Conservation (phyloP, 2,329 filamentous ascomycete genomes). For the Epichloe festucae region DNA sequence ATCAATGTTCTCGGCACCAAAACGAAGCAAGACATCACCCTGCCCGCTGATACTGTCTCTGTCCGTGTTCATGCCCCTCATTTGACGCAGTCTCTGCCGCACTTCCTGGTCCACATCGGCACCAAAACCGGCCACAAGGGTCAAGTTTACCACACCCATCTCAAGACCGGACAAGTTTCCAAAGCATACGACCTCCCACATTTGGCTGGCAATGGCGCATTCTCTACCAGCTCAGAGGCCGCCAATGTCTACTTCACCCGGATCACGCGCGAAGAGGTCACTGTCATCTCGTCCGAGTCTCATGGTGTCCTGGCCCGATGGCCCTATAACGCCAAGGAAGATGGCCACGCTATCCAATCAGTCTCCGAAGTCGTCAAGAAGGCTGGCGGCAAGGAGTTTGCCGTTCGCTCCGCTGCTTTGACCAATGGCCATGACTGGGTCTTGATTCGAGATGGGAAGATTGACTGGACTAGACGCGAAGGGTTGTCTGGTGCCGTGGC, state of each 20-base stretch:
- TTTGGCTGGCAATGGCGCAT: conserved; percentile 55
- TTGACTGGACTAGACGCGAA: conserved; percentile 71
- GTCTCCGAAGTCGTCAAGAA: conserved; percentile 75
- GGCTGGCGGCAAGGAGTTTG: conserved; percentile 48
- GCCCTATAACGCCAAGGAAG: conserved; percentile 37
- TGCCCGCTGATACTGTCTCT: conserved; percentile 32
- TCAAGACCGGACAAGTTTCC: conserved; percentile 53
- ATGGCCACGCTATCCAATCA: conserved; percentile 46
- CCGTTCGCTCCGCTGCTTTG: conserved; percentile 64
- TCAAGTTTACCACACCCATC: conserved; percentile 72
- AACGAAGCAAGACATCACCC: conserved; percentile 39
- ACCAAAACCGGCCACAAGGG: conserved; percentile 62
- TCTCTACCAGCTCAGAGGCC: conserved; percentile 64
- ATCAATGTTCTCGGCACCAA: conserved; percentile 58
- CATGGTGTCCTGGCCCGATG: conserved; percentile 66
- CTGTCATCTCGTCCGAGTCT: conserved; percentile 62
- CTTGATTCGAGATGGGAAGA: conserved; percentile 68
- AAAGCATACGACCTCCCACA: conserved; percentile 72
- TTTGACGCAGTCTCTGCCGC: conserved; percentile 55
- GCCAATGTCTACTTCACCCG: conserved; percentile 84
- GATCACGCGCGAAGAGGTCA: conserved; percentile 60
- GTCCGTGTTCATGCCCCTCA: conserved; percentile 64
- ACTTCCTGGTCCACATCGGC: conserved; percentile 76
- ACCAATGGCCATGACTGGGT: conserved; percentile 63
- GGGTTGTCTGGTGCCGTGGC: conserved; percentile 68